These are phyloP conservation scores for Dendrobium officinale DNA, from an alignment of 106 monocot genomes.

Conservation along the genomic window DNA sequence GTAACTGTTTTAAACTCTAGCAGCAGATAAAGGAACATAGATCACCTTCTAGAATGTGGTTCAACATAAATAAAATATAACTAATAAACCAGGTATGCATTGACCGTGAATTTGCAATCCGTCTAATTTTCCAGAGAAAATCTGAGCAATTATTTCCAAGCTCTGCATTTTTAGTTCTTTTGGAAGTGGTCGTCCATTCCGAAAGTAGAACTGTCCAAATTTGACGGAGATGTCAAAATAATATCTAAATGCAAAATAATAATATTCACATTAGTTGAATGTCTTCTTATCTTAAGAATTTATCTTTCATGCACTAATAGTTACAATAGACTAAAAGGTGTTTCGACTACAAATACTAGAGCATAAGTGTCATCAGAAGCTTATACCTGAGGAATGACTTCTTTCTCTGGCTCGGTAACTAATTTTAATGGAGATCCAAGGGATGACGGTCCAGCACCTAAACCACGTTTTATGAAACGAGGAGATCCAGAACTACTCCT, in stretches of 20 bases:
- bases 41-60: neutral
- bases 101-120: conserved; percentile 75
- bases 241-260: neutral
- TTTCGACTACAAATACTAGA: neutral
- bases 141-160: conserved; percentile 57
- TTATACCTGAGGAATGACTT: conserved; percentile 83
- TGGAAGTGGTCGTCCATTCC: conserved; percentile 76
- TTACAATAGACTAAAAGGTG: neutral
- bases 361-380: neutral
- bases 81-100: neutral
- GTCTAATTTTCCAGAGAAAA: conserved; percentile 56
- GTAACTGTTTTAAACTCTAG: conserved; percentile 73
- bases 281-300: neutral
- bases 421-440: conserved; percentile 66
- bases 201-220: conserved; percentile 70
- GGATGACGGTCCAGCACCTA: conserved; percentile 41
- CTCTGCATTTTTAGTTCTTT: conserved; percentile 61
- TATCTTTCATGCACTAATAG: neutral
- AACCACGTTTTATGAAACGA: conserved; percentile 42
- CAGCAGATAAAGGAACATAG: neutral
- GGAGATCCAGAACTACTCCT: conserved; percentile 77
- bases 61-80: neutral
- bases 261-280: neutral
- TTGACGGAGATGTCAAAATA: neutral
- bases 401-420: conserved; percentile 43